Conservation (phyloP, 345 rosid genomes). For the Hypericum androsaemum region DNA sequence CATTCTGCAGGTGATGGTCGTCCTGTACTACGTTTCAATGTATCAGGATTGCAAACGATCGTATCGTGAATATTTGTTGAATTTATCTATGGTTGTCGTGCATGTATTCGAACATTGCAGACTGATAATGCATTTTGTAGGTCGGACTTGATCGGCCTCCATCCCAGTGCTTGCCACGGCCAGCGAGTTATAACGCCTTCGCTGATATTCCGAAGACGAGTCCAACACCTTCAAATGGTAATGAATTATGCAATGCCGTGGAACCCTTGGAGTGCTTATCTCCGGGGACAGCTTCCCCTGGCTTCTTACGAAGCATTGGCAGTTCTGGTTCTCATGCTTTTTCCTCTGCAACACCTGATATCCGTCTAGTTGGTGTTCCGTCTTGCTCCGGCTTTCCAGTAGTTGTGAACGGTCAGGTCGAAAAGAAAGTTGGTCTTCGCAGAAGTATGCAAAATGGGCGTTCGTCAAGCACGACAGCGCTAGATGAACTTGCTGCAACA, state of each 20-base stretch:
- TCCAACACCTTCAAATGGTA: conserved; percentile 20
- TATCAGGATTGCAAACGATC: background rate
- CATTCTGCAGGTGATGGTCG: conserved; percentile 64
- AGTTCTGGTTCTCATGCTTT: conserved; percentile 27
- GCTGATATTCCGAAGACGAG: conserved; percentile 40
- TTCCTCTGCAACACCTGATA: conserved; percentile 60
- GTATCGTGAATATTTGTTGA: background rate
- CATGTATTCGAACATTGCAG: background rate
- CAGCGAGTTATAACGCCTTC: conserved; percentile 63
- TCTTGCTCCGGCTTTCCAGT: conserved; percentile 52
- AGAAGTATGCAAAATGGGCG: conserved; percentile 35
- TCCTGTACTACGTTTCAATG: background rate
- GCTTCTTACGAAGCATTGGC: conserved; percentile 27
- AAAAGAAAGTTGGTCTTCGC: conserved; percentile 39
- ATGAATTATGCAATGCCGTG: conserved; percentile 37
- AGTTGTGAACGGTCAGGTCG: conserved; percentile 43
- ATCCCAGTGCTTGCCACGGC: conserved; percentile 41
- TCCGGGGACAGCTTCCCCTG: conserved; percentile 37
- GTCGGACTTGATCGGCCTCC: conserved; percentile 62
- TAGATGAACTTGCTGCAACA: conserved; percentile 49
- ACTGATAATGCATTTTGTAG: conserved; percentile 32
- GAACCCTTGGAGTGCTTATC: conserved; percentile 36
- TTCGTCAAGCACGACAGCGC: conserved; percentile 31
- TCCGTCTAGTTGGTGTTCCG: conserved; percentile 44
- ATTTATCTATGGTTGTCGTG: background rate